Percentiles rank a stretch among this genome's conserved stretches.
These are phyloP conservation scores for Trichophyton rubrum DNA, from an alignment of 2,329 filamentous ascomycete genomes.

Conservation along the genomic window DNA sequence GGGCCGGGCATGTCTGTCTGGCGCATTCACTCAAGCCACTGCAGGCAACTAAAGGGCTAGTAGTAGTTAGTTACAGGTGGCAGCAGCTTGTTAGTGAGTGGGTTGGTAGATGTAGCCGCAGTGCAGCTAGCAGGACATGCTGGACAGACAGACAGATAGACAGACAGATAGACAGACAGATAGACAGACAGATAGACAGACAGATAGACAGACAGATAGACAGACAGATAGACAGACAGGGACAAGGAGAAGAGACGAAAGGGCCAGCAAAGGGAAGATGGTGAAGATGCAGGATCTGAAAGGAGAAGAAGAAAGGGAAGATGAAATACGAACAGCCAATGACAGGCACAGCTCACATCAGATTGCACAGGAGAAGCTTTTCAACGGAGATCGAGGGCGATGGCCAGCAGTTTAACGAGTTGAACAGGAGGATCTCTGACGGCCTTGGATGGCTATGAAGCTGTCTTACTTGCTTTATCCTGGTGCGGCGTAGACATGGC, in stretches of 20 bases:
- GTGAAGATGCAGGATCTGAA: too few species aligned
- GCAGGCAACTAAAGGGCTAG: background rate
- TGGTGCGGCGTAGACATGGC: too few species aligned
- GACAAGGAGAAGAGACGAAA: background rate
- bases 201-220: background rate
- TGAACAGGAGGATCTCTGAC: too few species aligned
- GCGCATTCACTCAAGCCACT: background rate
- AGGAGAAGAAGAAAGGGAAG: background rate
- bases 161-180: too few species aligned
- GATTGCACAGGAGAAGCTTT: background rate
- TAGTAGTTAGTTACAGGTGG: background rate
- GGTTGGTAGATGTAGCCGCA: too few species aligned
- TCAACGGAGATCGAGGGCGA: background rate
- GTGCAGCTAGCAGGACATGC: too few species aligned
- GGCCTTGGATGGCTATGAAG: too few species aligned
- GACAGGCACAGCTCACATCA: slow-evolving; percentile 1
- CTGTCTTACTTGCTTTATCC: too few species aligned
- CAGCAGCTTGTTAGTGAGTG: too few species aligned
- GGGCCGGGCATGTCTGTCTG: background rate
- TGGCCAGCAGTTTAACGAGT: too few species aligned
- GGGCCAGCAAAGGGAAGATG: background rate
- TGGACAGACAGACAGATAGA: background rate
- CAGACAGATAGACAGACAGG: background rate
- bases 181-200: too few species aligned
- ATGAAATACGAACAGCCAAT: background rate